These are phyloP conservation scores for Geoglossum glabrum DNA, from an alignment of 495 filamentous ascomycete genomes.

Conservation along the genomic window DNA sequence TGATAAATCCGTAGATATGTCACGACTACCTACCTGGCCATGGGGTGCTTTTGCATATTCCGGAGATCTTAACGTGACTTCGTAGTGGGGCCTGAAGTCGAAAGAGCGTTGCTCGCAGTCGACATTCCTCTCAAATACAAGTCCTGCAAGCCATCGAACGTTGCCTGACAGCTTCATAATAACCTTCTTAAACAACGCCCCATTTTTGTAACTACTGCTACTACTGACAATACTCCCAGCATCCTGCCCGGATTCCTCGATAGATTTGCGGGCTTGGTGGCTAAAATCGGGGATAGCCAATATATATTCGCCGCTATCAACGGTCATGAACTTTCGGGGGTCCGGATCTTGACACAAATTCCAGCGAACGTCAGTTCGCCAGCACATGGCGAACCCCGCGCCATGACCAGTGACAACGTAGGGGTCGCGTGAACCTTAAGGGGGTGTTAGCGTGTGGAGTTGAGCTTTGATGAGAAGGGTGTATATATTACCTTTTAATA, in stretches of 20 bases:
- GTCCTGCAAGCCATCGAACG: constrained; percentile 72
- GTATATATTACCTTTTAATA: constrained; percentile 48
- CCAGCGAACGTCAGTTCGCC: constrained; percentile 81
- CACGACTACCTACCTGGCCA: constrained; percentile 20
- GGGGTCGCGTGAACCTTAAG: constrained; percentile 59
- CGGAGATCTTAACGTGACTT: constrained; percentile 69
- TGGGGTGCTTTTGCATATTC: constrained; percentile 39
- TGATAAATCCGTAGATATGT: not conserved
- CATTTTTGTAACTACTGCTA: constrained; percentile 45
- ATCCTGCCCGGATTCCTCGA: constrained; percentile 33
- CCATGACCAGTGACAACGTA: constrained; percentile 85
- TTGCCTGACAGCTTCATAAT: constrained; percentile 95
- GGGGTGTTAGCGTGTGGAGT: not conserved
- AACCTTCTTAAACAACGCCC: constrained; percentile 83
- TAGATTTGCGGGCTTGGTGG: constrained; percentile 50
- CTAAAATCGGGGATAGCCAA: constrained; percentile 87
- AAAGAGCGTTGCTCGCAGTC: constrained; percentile 48
- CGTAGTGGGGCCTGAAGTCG: constrained; percentile 78
- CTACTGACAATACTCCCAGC: constrained; percentile 41
- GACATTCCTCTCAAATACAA: constrained; percentile 77
- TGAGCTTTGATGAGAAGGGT: not conserved
- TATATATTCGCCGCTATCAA: constrained; percentile 85
- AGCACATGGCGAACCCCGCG: constrained; percentile 92
- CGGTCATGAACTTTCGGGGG: constrained; percentile 81
- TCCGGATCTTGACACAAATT: constrained; percentile 63